These are phyloP conservation scores for Daucus carota DNA, from an alignment of 129 eudicot genomes.

Conservation along the genomic window DH1_v3.0 NC_030387.2:38897001-38897500, in stretches of 20 bases:
- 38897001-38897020: constrained; percentile 55
- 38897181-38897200: constrained; percentile 38
- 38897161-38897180: constrained; percentile 50
- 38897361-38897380: background rate
- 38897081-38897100: no score
- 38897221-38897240: constrained; percentile 53
- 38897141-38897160: constrained; percentile 54
- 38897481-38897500: constrained; percentile 47
- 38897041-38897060: background rate
- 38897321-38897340: constrained; percentile 9
- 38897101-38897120: background rate
- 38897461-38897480: constrained; percentile 69
- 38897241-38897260: constrained; percentile 46
- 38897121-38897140: background rate
- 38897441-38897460: constrained; percentile 58
- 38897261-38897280: constrained; percentile 72
- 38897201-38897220: constrained; percentile 59
- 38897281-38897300: constrained; percentile 72
- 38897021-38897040: constrained; percentile 34
- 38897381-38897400: background rate
- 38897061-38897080: no score
- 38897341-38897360: background rate
- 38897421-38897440: constrained; percentile 64
- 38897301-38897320: constrained; percentile 50
- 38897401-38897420: constrained; percentile 61